These are phyloP conservation scores for Phyllosticta citribraziliensis DNA, from an alignment of 2,329 filamentous ascomycete species.

Conservation along the genomic window DNA sequence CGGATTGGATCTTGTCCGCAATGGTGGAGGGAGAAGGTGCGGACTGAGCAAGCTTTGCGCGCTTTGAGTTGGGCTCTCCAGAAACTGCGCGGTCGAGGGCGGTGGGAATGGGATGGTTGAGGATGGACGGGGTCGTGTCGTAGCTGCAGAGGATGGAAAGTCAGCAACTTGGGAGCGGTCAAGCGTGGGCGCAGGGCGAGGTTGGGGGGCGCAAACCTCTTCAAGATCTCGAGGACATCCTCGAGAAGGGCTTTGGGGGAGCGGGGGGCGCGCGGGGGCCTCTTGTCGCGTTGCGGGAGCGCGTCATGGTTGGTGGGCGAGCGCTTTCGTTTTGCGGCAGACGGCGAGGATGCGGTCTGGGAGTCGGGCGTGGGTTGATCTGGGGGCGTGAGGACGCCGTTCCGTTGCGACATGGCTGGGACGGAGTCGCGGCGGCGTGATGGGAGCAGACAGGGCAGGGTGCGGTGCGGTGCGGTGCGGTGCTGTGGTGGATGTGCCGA, in stretches of 20 bases:
- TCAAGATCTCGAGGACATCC: conserved; percentile 33
- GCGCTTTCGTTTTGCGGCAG: conserved; percentile 37
- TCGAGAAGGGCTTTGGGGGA: conserved; percentile 23
- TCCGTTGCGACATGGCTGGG: conserved; percentile 22
- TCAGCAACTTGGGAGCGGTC: conserved; percentile 10
- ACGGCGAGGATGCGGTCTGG: conserved; percentile 20
- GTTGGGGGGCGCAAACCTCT: conserved; percentile 21
- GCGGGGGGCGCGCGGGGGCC: conserved; percentile 15
- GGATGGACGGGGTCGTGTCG: conserved; percentile 38
- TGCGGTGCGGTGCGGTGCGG: too few species aligned
- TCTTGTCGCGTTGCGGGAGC: conserved; percentile 20
- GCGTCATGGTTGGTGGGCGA: conserved; percentile 22
- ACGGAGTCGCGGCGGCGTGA: background rate
- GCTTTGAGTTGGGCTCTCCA: conserved; percentile 35
- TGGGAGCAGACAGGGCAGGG: background rate
- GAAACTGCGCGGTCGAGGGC: conserved; percentile 22
- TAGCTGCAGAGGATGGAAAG: conserved; percentile 19
- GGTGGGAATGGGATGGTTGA: conserved; percentile 28
- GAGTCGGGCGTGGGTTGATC: conserved; percentile 17
- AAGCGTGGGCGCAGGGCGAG: background rate
- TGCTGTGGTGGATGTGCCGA: background rate
- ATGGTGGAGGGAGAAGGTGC: conserved; percentile 23
- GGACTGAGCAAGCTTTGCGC: conserved; percentile 31
- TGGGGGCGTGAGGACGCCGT: conserved; percentile 25
- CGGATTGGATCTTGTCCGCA: conserved; percentile 25